These are phyloP conservation scores for Aspergillus cavernicola DNA, from an alignment of 495 filamentous ascomycete genomes.

Conservation along the genomic window DNA sequence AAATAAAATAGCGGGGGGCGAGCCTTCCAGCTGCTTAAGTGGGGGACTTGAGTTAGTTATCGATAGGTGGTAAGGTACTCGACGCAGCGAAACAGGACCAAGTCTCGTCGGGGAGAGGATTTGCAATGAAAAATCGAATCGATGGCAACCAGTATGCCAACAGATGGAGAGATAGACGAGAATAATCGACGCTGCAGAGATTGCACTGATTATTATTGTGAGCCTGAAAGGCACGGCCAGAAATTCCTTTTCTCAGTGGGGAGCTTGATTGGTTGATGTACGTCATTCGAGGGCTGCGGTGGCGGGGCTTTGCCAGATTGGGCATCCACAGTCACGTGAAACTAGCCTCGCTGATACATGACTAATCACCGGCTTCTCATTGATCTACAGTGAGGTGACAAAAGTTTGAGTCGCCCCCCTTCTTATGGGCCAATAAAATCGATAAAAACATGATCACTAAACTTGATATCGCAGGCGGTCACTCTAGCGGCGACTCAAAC, in stretches of 20 bases:
- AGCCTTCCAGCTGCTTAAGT: constrained; percentile 20
- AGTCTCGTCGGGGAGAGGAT: not conserved
- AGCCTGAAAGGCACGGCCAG: constrained; percentile 16
- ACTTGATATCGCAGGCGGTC: too few relatives aligned
- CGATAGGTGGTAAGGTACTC: constrained; percentile 32
- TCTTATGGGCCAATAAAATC: too few relatives aligned
- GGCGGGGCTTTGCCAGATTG: constrained; percentile 24
- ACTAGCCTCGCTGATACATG: constrained; percentile 17
- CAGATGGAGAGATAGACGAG: not conserved
- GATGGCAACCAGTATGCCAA: not conserved
- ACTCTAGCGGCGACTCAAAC: too few relatives aligned
- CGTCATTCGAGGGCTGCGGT: constrained; percentile 28
- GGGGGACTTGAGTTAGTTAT: constrained; percentile 40
- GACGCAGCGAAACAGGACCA: not conserved
- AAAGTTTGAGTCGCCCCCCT: too few relatives aligned
- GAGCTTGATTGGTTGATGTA: constrained; percentile 30
- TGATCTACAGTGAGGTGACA: too few relatives aligned
- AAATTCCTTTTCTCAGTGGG: constrained; percentile 35
- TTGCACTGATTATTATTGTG: constrained; percentile 4
- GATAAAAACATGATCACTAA: too few relatives aligned
- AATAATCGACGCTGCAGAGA: not conserved
- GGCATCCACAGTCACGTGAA: constrained; percentile 24
- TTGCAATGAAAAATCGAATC: not conserved
- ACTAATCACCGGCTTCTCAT: not conserved
- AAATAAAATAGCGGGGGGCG: constrained; percentile 32